Evolutionary conservation across 2,329 filamentous ascomycete genomes (phyloP).

Genomic region (Hortaea sp.): DNA sequence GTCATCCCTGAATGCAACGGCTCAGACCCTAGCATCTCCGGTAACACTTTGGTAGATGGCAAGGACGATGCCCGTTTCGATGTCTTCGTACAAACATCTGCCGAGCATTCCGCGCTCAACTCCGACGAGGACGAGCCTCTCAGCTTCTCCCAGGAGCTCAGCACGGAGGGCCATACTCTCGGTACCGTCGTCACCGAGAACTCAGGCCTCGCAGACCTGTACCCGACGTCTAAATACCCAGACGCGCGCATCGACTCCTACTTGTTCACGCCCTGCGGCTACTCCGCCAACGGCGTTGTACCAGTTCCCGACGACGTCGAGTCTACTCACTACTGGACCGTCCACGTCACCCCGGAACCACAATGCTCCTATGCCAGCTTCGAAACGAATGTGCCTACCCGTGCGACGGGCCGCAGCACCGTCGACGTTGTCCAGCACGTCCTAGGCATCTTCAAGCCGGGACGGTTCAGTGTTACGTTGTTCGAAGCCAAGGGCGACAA

Average conservation of each 20-base stretch:
- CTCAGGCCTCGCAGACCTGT: conserved; percentile 82
- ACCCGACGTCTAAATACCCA: conserved; percentile 76
- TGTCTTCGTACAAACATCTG: conserved; percentile 68
- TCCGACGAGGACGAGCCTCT: conserved; percentile 44
- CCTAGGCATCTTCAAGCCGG: conserved; percentile 89
- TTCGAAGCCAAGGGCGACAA: conserved; percentile 72
- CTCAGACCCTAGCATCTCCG: conserved; percentile 26
- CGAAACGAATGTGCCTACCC: conserved; percentile 92
- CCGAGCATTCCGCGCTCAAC: conserved; percentile 50
- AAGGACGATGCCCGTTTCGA: conserved; percentile 50
- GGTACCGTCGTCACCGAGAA: conserved; percentile 85
- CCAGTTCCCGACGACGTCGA: conserved; percentile 53
- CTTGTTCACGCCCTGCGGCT: conserved; percentile 91
- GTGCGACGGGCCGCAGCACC: conserved; percentile 67
- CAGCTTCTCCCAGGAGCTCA: conserved; percentile 60
- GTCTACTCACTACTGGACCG: conserved; percentile 83
- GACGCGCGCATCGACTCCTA: conserved; percentile 93
- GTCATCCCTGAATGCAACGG: conserved; percentile 45
- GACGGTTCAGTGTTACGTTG: conserved; percentile 92
- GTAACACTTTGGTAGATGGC: conserved; percentile 25
- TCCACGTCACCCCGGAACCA: conserved; percentile 94
- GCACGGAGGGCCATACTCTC: conserved; percentile 86
- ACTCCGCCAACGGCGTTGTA: conserved; percentile 92
- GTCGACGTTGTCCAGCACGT: conserved; percentile 88
- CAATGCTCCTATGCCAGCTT: conserved; percentile 97